Conservation (phyloP, 192 early-diverging fungal species). For the Coemansia sp. region DNA sequence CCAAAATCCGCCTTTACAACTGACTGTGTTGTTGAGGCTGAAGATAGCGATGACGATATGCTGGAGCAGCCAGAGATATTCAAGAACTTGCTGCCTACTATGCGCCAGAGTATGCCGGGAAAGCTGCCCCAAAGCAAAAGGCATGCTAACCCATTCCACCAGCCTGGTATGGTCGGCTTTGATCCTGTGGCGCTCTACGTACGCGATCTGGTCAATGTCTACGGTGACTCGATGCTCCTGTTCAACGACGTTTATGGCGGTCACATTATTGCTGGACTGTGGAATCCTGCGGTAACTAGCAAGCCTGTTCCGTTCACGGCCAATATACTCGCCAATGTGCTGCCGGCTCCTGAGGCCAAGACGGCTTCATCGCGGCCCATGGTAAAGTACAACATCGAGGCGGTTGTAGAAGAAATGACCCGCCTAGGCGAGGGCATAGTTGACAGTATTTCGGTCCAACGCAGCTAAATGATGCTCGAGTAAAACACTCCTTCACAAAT, state of each 20-base stretch:
- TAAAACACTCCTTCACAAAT: not conserved
- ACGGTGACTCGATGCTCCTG: constrained; percentile 32
- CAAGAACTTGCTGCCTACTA: constrained; percentile 66
- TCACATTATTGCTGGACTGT: constrained; percentile 41
- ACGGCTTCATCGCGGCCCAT: constrained; percentile 2
- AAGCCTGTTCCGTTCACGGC: constrained; percentile 22
- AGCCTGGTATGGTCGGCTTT: constrained; percentile 69
- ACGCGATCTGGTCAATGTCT: constrained; percentile 63
- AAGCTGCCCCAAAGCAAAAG: constrained; percentile 5
- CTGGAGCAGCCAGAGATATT: constrained; percentile 61
- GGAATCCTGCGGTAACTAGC: constrained; percentile 26
- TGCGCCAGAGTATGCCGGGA: not conserved
- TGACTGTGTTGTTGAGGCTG: not conserved
- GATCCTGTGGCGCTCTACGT: constrained; percentile 76
- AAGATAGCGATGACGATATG: not conserved
- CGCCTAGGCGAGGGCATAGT: constrained; percentile 48
- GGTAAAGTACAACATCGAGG: constrained; percentile 21
- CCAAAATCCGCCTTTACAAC: constrained; percentile 48
- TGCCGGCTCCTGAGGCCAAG: constrained; percentile 3
- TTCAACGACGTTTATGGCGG: constrained; percentile 55
- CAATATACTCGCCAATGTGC: constrained; percentile 16
- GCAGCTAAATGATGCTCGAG: not conserved
- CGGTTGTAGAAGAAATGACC: constrained; percentile 36
- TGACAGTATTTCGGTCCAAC: constrained; percentile 31
- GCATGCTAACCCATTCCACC: constrained; percentile 56